Conservation (phyloP, 2,329 filamentous ascomycete genomes). For the Eutypa lata region DNA sequence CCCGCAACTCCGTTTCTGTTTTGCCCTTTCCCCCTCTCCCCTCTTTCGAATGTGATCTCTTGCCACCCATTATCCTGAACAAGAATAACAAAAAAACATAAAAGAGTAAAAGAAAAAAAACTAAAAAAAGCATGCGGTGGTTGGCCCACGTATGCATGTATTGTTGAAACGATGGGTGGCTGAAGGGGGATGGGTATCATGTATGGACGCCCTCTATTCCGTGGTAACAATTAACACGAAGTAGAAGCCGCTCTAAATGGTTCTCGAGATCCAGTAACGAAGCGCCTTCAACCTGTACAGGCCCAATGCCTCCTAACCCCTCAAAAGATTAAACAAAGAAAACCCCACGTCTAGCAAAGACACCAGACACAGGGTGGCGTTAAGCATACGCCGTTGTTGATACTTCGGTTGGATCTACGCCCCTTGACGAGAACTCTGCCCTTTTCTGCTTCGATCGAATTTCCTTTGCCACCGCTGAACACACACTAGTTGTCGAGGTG, state of each 20-base stretch:
- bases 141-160: too few relatives aligned
- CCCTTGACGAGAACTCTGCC: constrained; percentile 19
- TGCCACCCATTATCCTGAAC: too few relatives aligned
- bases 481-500: constrained; percentile 47
- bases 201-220: background rate
- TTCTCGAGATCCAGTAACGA: background rate
- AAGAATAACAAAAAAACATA: too few relatives aligned
- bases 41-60: too few relatives aligned
- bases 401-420: constrained; percentile 15
- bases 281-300: background rate
- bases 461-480: constrained; percentile 8
- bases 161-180: background rate
- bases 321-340: background rate
- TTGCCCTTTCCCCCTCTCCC: too few relatives aligned
- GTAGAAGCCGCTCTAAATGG: background rate
- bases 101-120: too few relatives aligned
- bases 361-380: background rate
- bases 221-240: too few relatives aligned
- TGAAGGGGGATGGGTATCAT: background rate
- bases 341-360: background rate
- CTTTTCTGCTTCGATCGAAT: background rate
- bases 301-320: background rate
- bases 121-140: too few relatives aligned
- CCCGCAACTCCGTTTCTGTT: too few relatives aligned
- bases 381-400: constrained; percentile 14